A percentile compares a stretch with the other conserved stretches of the same genome.
These are phyloP conservation scores for Pleurotus salmoneostramineus DNA, from an alignment of 768 basidiomycete genomes.

Conservation along the genomic window DNA sequence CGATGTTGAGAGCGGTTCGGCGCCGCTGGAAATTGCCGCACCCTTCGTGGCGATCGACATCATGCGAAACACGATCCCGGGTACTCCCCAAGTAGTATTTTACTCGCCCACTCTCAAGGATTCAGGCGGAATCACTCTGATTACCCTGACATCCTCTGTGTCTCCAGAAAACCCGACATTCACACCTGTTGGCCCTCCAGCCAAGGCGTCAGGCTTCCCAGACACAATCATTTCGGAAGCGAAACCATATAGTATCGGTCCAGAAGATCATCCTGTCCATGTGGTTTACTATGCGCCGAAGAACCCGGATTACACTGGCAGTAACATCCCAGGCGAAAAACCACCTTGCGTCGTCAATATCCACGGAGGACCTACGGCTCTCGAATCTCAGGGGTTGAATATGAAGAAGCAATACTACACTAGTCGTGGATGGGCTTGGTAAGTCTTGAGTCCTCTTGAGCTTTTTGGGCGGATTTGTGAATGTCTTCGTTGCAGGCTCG, in stretches of 20 bases:
- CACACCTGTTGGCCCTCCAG: slow-evolving; percentile 1
- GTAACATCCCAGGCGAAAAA: slow-evolving; percentile 42
- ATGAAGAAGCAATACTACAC: slow-evolving; percentile 66
- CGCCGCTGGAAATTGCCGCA: slow-evolving; percentile 28
- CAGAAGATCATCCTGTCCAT: slow-evolving; percentile 41
- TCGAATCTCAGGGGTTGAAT: slow-evolving; percentile 39
- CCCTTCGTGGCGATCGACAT: slow-evolving; percentile 39
- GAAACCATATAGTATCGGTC: slow-evolving; percentile 43
- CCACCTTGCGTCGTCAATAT: slow-evolving; percentile 65
- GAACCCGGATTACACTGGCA: slow-evolving; percentile 55
- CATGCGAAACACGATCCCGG: slow-evolving; percentile 29
- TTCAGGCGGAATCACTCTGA: slow-evolving; percentile 30
- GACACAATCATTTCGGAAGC: slow-evolving; percentile 38
- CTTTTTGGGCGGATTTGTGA: neutral
- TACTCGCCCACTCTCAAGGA: slow-evolving; percentile 37
- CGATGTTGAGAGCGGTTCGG: slow-evolving; percentile 23
- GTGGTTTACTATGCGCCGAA: slow-evolving; percentile 65
- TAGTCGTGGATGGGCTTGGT: slow-evolving; percentile 74
- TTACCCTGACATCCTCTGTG: slow-evolving; percentile 20
- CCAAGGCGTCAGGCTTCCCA: slow-evolving; percentile 18
- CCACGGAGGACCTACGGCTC: slow-evolving; percentile 71
- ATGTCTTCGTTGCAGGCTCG: slow-evolving; percentile 40
- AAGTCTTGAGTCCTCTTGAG: slow-evolving; percentile 9
- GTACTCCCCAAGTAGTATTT: slow-evolving; percentile 33
- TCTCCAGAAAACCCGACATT: slow-evolving; percentile 15